Percentiles rank a stretch among this genome's conserved stretches.
phyloP scores from a whole-genome alignment of 768 basidiomycete species.

The Suillus subluteus region DNA sequence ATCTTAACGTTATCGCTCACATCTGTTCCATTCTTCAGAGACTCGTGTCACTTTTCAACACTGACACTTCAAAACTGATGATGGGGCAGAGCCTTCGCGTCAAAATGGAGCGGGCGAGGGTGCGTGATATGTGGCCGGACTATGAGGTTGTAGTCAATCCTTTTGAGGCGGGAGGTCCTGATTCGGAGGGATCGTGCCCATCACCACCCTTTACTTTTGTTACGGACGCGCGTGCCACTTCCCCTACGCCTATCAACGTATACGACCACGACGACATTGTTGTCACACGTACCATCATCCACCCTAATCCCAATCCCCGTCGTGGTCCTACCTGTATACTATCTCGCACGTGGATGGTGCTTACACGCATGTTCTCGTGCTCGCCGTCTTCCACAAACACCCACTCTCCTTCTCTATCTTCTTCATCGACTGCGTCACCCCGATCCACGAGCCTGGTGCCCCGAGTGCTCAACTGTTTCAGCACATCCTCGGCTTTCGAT shows the following conservation, averaged over 20 bases:
- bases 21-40: conserved; percentile 22
- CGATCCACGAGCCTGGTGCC: conserved; percentile 23
- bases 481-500: conserved; percentile 34
- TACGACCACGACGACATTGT: conserved; percentile 33
- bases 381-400: conserved; percentile 34
- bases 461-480: conserved; percentile 39
- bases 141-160: conserved; percentile 37
- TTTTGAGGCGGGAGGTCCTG: conserved; percentile 10
- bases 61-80: conserved; percentile 15
- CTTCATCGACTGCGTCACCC: conserved; percentile 13
- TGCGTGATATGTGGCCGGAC: conserved; percentile 28
- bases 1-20: conserved; percentile 23
- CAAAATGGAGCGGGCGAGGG: conserved; percentile 14
- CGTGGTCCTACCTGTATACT: neutral
- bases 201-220: neutral
- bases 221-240: conserved; percentile 7
- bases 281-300: conserved; percentile 42
- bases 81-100: conserved; percentile 33
- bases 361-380: neutral
- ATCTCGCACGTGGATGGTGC: neutral
- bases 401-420: conserved; percentile 17
- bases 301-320: conserved; percentile 23
- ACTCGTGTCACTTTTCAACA: conserved; percentile 14
- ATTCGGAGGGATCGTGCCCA: neutral
- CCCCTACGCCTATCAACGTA: conserved; percentile 20